Conservation (phyloP, 768 basidiomycete species). For the Boletellus sp. region DNA sequence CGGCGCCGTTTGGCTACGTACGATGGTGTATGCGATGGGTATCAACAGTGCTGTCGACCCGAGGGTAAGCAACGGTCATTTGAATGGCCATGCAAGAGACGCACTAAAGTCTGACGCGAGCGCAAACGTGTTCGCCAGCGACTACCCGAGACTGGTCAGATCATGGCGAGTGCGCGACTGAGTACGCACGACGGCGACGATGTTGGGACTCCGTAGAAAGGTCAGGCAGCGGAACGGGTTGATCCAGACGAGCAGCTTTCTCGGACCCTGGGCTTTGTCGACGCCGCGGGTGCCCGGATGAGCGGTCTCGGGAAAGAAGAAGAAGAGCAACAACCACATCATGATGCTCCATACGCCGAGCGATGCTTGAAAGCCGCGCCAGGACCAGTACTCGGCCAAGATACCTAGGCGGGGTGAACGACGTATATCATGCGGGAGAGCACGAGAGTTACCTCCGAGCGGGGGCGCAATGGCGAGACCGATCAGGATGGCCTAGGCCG, state of each 20-base stretch:
- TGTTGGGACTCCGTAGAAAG: constrained; percentile 57
- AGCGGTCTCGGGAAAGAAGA: constrained; percentile 64
- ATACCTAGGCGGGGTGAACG: constrained; percentile 31
- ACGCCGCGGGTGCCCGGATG: constrained; percentile 56
- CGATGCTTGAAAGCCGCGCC: constrained; percentile 55
- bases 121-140: constrained; percentile 35
- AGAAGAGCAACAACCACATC: constrained; percentile 37
- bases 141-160: constrained; percentile 28
- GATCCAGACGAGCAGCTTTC: constrained; percentile 40
- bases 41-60: constrained; percentile 40
- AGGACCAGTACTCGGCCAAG: constrained; percentile 58
- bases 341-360: constrained; percentile 41
- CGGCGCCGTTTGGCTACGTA: constrained; percentile 27
- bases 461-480: constrained; percentile 63
- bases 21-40: constrained; percentile 66
- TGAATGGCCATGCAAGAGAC: constrained; percentile 20
- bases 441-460: constrained; percentile 40
- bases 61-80: neutral
- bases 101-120: constrained; percentile 31
- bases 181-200: constrained; percentile 48
- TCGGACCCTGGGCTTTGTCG: constrained; percentile 37
- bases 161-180: neutral
- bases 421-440: neutral
- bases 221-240: constrained; percentile 56
- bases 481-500: constrained; percentile 42